These are phyloP conservation scores for Pyrenochaeta sp. DNA, from an alignment of 2,329 filamentous ascomycete genomes.

Conservation along the genomic window DNA sequence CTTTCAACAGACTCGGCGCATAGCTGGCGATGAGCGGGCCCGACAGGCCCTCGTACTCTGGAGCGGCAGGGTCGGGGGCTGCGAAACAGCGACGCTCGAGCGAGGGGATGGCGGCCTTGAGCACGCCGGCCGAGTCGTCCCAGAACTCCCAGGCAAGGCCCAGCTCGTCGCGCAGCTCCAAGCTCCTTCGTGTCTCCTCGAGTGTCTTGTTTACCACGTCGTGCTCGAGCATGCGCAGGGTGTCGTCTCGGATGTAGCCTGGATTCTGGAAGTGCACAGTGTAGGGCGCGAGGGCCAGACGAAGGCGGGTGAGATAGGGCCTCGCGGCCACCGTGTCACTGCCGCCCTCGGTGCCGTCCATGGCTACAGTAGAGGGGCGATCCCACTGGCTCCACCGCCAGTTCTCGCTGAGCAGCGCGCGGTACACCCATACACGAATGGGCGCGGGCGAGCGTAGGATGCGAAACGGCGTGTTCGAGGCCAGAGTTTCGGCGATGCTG, in stretches of 20 bases:
- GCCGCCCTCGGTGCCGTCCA: too few relatives aligned
- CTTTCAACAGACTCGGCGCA: constrained; percentile 65
- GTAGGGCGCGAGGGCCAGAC: constrained; percentile 57
- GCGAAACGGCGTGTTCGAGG: constrained; percentile 31
- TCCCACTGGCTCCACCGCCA: constrained; percentile 31
- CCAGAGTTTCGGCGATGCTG: constrained; percentile 27
- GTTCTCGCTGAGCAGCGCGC: constrained; percentile 29
- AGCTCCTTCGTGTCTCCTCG: constrained; percentile 64
- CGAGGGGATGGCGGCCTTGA: constrained; percentile 67
- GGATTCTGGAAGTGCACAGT: constrained; percentile 67
- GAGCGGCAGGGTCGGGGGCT: constrained; percentile 63
- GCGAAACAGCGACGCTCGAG: constrained; percentile 69
- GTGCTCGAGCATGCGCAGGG: constrained; percentile 63
- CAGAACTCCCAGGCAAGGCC: constrained; percentile 65
- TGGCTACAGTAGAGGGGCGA: constrained; percentile 5
- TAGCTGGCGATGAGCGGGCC: constrained; percentile 68
- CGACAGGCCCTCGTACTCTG: constrained; percentile 65
- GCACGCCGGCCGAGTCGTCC: constrained; percentile 64
- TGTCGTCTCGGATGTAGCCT: constrained; percentile 66
- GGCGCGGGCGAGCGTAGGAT: constrained; percentile 35
- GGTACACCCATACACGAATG: constrained; percentile 36
- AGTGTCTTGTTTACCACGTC: constrained; percentile 66
- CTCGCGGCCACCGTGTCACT: constrained; percentile 24
- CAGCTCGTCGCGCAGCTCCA: constrained; percentile 64
- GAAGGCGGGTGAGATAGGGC: constrained; percentile 53